phyloP scores from a whole-genome alignment of 805 yeast genomes.

The Cyberlindnera nakhonratchasimensis region DNA sequence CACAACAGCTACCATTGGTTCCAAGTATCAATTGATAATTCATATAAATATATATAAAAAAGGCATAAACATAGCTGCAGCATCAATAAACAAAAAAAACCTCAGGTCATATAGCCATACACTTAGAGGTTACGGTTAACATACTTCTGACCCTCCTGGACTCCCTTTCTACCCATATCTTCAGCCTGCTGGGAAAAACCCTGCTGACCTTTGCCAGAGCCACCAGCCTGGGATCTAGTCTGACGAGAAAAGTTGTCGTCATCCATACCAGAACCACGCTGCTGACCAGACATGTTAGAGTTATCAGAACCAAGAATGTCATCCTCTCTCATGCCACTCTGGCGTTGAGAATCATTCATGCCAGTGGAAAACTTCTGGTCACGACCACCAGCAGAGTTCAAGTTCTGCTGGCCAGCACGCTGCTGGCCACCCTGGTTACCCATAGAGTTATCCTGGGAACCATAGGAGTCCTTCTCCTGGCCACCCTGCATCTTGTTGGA shows the following conservation, averaged over 20 bases:
- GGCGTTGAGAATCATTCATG: neutral
- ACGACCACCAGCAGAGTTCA: constrained; percentile 15
- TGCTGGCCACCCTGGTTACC: constrained; percentile 6
- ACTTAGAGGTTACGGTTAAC: constrained; percentile 26
- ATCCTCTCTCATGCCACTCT: constrained; percentile 3
- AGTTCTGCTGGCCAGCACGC: constrained; percentile 20
- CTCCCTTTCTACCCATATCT: constrained; percentile 24
- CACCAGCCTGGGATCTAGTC: constrained; percentile 25
- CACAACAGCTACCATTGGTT: too few relatives aligned
- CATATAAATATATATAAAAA: neutral
- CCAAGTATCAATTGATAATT: too few relatives aligned
- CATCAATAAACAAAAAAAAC: neutral
- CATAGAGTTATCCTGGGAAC: neutral
- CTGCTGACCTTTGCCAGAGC: constrained; percentile 10
- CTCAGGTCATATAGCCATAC: too few relatives aligned
- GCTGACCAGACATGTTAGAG: neutral
- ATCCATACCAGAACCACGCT: neutral
- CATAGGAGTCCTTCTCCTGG: constrained; percentile 7
- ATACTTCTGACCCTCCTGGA: constrained; percentile 26
- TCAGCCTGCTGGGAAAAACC: constrained; percentile 18
- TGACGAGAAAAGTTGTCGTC: constrained; percentile 17
- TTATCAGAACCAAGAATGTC: neutral
- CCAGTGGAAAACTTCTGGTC: constrained; percentile 23
- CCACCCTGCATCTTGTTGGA: constrained; percentile 25
- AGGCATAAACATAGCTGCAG: neutral